Base-by-base conservation (phyloP, 768 basidiomycete genomes). In the Naganishia antarctica region DNA sequence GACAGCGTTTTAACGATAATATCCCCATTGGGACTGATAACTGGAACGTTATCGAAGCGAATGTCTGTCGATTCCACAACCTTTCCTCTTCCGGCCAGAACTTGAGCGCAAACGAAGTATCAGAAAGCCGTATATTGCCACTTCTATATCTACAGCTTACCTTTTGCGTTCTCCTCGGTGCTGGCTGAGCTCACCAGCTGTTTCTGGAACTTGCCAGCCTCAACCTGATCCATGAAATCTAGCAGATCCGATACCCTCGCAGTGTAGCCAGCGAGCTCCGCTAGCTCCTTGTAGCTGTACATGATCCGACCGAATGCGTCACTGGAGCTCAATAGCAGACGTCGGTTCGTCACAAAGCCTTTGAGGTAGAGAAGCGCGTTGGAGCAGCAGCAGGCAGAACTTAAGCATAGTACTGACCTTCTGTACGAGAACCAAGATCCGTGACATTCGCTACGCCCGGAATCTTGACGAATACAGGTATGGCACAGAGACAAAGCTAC, bases 291-390 rank as follows among this genome's bases (percentile, higher is more conserved):
- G 80, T 96, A 97, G 3, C 90, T 91, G 76, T 93, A 94, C 90
- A 98, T 91, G 29, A 96, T 86, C 21, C 93, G 84, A 32, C 92
- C 92, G 70, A 97, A 89, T 0, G 94, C 94, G 79, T 98, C 94
- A 62, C 79, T 66, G 3, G 90, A 85, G n/a, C 90, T 92, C 16
- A 96, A 79, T 11, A 96, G 79, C 41, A 96, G 82, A 23, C 92
- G 83, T 60, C 92, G 82, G 74, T 99, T 99, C n/a, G 94, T 98
- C 16, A 99, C 89, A 73, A 98, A 97, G 53, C 91, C 92, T 91
- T 66, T 16, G 26, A 32, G 9, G 34, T 7, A 65, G 57, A 37
- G 37, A 62, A 26, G 58, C 57, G 23, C 46, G 7, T 37, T 37
- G 8, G 34, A 37, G 7, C 34, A 37, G 34, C 37, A 45, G 41